Base-by-base conservation (phyloP, 176 grass and related monocot genomes). In the Oryza rufipogon region DNA sequence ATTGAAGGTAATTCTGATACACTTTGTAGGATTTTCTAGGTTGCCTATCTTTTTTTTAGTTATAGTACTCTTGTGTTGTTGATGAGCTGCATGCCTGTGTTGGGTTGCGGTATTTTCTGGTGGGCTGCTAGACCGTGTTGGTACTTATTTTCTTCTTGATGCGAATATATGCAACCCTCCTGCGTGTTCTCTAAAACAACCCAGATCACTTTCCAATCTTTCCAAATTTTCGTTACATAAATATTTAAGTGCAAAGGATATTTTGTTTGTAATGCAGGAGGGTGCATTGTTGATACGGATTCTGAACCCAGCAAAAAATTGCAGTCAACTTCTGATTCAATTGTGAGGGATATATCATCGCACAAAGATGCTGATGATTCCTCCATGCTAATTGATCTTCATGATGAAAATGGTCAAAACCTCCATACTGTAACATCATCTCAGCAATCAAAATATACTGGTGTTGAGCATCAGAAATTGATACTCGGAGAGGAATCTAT, bases 1-100 rank as follows among this genome's bases (percentile, higher is more conserved):
- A 49, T 67, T 72, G 76, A 98, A 87, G 81, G 74, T 92, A 88
- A 81, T 65, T 76, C 81, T 49, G 19, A 5, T 12, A 23, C 23
- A 64, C 20, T 82, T 67, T 51, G 13, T 58, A 17, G 17, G 5
- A 6, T 14, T 6, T 20, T 20, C 52, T 58, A 58, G 52, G 17
- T 20, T 58, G 17, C 14, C 17, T 58, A 58, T 20, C 52, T 58
- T 1, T 14, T 14, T 9, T 58, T 58, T 20, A 58, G 52, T 3
- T 1, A 58, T 5, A 58, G 15, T 17, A 12, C 49, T 52, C 49
- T 52, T 15, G 4, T 52, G 6, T 20, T 20, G 17, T 58, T 58
- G 52, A 19, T 58, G 9, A 58, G 52, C 49, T 52, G 49, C 49
- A 17, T 52, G 49, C 49, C 4, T 49, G 47, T 49, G 47, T 15